Evolutionary conservation across 176 grass and related monocot genomes (phyloP), one percentile per base, ranked within the genome.

Genomic region (Eremochloa ophiuroides): DNA sequence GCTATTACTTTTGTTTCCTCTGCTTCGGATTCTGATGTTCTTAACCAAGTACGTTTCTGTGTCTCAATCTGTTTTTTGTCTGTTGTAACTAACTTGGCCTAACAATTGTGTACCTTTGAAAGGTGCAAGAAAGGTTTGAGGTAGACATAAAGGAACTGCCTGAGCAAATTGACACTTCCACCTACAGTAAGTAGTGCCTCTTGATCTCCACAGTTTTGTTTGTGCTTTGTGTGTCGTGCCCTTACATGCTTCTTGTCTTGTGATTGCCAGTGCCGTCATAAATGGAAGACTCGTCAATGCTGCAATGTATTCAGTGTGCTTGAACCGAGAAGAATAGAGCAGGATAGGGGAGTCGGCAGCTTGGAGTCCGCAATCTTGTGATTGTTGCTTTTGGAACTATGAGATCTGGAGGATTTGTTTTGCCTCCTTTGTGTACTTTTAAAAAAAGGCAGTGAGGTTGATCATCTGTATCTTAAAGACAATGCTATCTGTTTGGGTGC

Each of bases 91-190:
- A 25, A 7, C 11, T 38, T 5, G 11, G 48, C 47, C 76, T 89
- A 63, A 88, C 69, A 72, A 58, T 18, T 14, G 1, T 26, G 5
- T 72, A 2, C 62, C 4, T 62, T 7, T 81, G 25, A 6, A 64
- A 98, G 97, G 93, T 99, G 41, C 97, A 99, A 91, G 97, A 99
- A 83, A 95, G 97, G 91, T 99, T 99, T 35, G 93, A 99, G 82
- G 97, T 99, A 0, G 97, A 99, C 83, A 99, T 99, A 48, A 99
- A 99, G 74, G 93, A 99, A 69, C 85, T 99, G 63, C 97, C 97
- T 13, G 97, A 99, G 74, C 93, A 99, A 78, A 99, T 99, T 8
- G 97, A 95, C 64, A 99, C 93, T 42, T 95, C 97, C 39, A 99
- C 97, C 39, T 99, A 99, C 73, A 99, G 97, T 99, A 93, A 95